Base-by-base conservation (phyloP, 345 rosid species). In the Lumnitzera racemosa region DNA sequence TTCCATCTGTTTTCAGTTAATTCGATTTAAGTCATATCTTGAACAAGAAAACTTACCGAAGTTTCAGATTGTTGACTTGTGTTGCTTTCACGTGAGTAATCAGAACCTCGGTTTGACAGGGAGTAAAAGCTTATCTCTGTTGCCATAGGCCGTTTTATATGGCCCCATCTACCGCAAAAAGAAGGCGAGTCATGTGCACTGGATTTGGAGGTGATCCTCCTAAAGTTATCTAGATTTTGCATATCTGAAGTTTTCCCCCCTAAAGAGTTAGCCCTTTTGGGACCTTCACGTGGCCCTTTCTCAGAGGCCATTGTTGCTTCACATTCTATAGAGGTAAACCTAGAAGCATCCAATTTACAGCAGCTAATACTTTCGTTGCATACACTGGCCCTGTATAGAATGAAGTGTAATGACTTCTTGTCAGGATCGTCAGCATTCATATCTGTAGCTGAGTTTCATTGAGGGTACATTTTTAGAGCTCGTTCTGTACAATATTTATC, bases 381-480 rank as follows among this genome's bases (percentile, higher is more conserved):
- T 23, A 15, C 16, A 12, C 53, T 23, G 7, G 20, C 16, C 17
- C 4, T 1, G 2, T 23, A n/a, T 7, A 13, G 52, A 31, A 23
- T 11, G 66, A 62, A 62, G 15, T 49, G 57, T 16, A 31, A n/a
- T 43, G 50, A 48, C 12, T 53, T 53, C 24, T 62, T 57, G 57
- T 62, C 58, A 0, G 51, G 66, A 49, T 46, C 57, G 23, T 62
- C 24, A 47, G 58, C 57, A 53, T 53, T 62, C 55, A 52, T 62
- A 23, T 49, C 51, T 3, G 0, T 51, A 46, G 6, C 66, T 4
- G 24, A 17, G 17, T 53, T 62, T 53, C 50, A 51, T 50, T 13
- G 17, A 47, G 16, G 16, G 51, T 41, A 31, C 51, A 31, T 52
- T 62, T 46, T 62, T 51, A 13, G 48, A 52, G 43, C 15, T 36